phyloP scores from a whole-genome alignment of 2,329 filamentous ascomycete species.

The Juglanconis juglandina region DNA sequence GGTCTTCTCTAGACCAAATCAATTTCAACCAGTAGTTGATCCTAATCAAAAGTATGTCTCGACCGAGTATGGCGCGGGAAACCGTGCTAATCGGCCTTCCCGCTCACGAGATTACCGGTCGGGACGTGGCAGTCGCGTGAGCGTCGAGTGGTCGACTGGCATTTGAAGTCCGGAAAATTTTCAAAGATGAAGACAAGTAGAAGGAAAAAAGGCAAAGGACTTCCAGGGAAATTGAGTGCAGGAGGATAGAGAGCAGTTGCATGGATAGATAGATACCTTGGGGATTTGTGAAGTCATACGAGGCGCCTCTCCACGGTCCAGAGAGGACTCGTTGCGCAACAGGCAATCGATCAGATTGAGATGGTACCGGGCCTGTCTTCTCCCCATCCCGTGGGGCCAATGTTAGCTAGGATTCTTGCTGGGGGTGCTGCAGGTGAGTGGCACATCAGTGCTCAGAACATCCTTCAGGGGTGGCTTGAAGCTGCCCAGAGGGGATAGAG shows the following conservation, averaged over 20 bases:
- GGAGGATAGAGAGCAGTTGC: background rate
- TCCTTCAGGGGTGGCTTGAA: constrained; percentile 13
- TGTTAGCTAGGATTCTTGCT: constrained; percentile 17
- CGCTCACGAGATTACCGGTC: background rate
- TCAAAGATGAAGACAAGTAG: background rate
- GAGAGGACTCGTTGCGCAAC: constrained; percentile 30
- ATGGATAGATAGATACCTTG: constrained; percentile 34
- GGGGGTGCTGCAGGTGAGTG: constrained; percentile 16
- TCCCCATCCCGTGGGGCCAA: constrained; percentile 14
- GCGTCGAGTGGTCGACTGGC: background rate
- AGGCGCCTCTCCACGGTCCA: constrained; percentile 34
- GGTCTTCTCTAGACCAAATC: background rate
- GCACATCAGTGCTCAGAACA: constrained; percentile 13
- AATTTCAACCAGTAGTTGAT: background rate
- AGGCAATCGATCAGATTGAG: constrained; percentile 24
- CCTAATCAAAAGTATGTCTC: background rate
- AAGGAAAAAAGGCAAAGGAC: constrained; percentile 8
- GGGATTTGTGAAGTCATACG: constrained; percentile 45
- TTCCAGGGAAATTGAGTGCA: constrained; percentile 10
- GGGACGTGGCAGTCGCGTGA: background rate
- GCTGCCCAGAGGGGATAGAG: constrained; percentile 12
- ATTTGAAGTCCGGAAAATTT: background rate
- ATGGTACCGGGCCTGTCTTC: constrained; percentile 25
- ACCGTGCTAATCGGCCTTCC: background rate
- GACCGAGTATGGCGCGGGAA: background rate